Base-by-base conservation (phyloP, 257 asterid genomes). In the Solanum bulbocastanum region DNA sequence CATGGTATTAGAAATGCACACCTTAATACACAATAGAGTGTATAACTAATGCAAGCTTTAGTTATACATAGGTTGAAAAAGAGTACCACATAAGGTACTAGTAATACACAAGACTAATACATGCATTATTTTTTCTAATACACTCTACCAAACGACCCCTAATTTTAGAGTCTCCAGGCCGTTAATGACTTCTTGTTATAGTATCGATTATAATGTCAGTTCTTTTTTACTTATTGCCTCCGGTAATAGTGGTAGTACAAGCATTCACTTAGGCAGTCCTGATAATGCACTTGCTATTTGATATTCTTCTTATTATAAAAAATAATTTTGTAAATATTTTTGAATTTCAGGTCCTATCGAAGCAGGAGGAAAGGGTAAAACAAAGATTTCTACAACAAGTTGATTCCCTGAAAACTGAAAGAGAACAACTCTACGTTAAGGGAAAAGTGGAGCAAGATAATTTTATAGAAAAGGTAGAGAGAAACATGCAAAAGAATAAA, bases 321-420 rank as follows among this genome's bases (percentile, higher is more conserved):
- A 18, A 56, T 56, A 18, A 56, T 6, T 56, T 56, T 56, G 66
- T 56, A 56, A 56, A 56, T 20, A 20, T 56, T 56, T 56, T 7
- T 58, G 25, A 58, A 58, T 58, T 58, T 8, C 12, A 58, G 66
- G 66, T 20, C 73, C 91, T 92, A 37, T 46, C 79, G 88, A 93
- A 88, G 91, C 91, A 93, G 76, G 98, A 91, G 91, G 95, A 90
- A 88, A 92, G 79, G 92, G 97, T 93, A 90, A 93, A 90, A 46
- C 37, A 65, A 12, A 91, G 56, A 42, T 74, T 46, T 49, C 46
- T 73, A 35, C 84, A 30, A 23, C 90, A 88, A 72, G 90, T 74
- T 3, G 91, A 87, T 32, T 20, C 81, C 44, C 6, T 91, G 75
- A 93, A 87, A 88, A 87, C 18, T 60, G 89, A 91, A 91, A 90